phyloP scores from a whole-genome alignment of 2,329 filamentous ascomycete species.

The Didymella exigua region DNA sequence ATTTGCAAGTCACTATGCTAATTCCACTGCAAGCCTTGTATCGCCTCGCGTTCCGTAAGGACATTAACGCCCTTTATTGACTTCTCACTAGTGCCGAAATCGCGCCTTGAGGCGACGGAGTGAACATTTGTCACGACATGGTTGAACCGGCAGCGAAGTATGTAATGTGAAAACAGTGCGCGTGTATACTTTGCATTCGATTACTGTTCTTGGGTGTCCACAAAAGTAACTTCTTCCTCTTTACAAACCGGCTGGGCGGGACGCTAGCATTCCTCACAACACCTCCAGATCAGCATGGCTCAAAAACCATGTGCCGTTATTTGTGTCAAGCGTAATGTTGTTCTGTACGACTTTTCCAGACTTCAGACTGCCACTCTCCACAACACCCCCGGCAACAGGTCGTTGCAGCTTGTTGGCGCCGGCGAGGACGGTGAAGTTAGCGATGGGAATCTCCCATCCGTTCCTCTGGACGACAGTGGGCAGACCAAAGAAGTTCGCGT shows the following conservation, averaged over 20 bases:
- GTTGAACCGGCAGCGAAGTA: no score
- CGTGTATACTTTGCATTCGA: no score
- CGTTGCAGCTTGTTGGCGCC: constrained; percentile 65
- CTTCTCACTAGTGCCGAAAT: no score
- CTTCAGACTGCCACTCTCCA: constrained; percentile 64
- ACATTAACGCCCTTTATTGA: no score
- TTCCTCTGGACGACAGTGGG: constrained; percentile 66
- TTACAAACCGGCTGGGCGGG: neutral
- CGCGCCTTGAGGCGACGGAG: no score
- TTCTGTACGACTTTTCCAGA: constrained; percentile 47
- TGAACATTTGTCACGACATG: no score
- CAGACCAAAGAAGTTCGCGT: constrained; percentile 69
- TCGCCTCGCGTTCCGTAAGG: no score
- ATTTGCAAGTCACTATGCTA: no score
- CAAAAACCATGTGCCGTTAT: constrained; percentile 44
- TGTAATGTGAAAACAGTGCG: no score
- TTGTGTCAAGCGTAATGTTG: constrained; percentile 44
- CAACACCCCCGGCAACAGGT: constrained; percentile 56
- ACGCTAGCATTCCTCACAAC: constrained; percentile 18
- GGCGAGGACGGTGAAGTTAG: constrained; percentile 70
- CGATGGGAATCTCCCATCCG: constrained; percentile 67
- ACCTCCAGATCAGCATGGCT: constrained; percentile 35
- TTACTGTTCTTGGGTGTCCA: no score
- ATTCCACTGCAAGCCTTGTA: no score
- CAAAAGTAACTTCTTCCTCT: neutral